Evolutionary conservation across 352 stramenopile genomes (phyloP), one percentile per base, ranked within the genome.

Genomic region (Phytophthora chlamydospora): DNA sequence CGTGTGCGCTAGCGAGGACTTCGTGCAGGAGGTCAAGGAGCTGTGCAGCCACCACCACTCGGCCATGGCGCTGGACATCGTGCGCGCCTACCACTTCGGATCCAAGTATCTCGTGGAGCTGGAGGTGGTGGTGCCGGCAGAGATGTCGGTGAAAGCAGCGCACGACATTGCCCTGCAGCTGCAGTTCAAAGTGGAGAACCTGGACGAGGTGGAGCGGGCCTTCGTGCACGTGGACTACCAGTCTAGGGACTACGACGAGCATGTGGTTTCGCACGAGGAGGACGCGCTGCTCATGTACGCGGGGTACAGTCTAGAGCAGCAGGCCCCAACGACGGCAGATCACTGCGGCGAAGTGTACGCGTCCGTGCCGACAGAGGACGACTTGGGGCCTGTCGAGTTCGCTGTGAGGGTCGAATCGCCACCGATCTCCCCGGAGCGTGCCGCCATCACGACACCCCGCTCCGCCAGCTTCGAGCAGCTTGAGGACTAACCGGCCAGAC

Each of bases 171-270:
- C 89, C 16, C 88, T 98, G 47, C 90, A 97, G 66, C 75, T 98
- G 41, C 94, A 98, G 66, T 97, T 98, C 65, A 94, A 97, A 58
- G 93, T 98, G 55, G 93, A 98, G 71, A 79, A 85, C 13, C 58
- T 91, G 31, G 80, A 93, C 16, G 87, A 98, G 53, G 95, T 98
- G 13, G 93, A 98, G 74, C 83, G 93, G 33, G 95, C 90, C 17
- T 98, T 98, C 75, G 95, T 98, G 13, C 95, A 98, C 62, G 95
- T 98, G 60, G 94, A 98, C 76, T 98, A 98, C 73, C 81, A 97
- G 66, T 66, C 70, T 11, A 80, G 83, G 32, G 82, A 90, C 55
- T 90, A 93, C 51, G 78, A 91, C 46, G 76, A 90, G 56, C 80
- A 88, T 55, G 66, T 88, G 11, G 75, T 85, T 19, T 85, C 79